These are phyloP conservation scores for Aspergillus alliaceus DNA, from an alignment of 2,329 filamentous ascomycete species.

Conservation along the genomic window DNA sequence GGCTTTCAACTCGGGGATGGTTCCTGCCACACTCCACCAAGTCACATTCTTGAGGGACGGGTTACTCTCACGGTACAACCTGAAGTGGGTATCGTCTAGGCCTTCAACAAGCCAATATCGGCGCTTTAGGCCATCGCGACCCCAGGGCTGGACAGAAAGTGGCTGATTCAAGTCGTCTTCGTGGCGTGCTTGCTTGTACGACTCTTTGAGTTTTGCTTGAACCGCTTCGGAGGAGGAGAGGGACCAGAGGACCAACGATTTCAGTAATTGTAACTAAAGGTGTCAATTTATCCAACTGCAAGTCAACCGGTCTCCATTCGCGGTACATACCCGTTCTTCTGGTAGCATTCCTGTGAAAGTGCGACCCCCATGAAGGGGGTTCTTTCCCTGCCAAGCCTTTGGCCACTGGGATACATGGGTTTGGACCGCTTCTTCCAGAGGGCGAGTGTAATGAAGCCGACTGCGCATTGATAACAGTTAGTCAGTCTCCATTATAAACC, in stretches of 20 bases:
- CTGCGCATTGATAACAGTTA: constrained; percentile 50
- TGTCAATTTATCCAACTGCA: constrained; percentile 11
- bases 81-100: constrained; percentile 88
- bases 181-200: constrained; percentile 84
- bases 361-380: constrained; percentile 75
- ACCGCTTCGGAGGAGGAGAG: constrained; percentile 84
- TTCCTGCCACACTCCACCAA: constrained; percentile 92
- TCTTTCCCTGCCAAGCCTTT: constrained; percentile 76
- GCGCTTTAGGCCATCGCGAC: constrained; percentile 82
- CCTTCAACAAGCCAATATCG: constrained; percentile 94
- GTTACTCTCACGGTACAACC: constrained; percentile 92
- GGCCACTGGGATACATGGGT: constrained; percentile 89
- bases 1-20: constrained; percentile 77
- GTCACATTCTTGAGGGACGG: constrained; percentile 72
- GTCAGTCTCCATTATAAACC: constrained; percentile 24
- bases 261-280: constrained; percentile 74
- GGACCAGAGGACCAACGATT: constrained; percentile 82
- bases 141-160: constrained; percentile 87
- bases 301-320: not conserved
- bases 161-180: constrained; percentile 79
- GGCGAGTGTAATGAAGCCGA: constrained; percentile 86
- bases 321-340: constrained; percentile 68
- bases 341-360: constrained; percentile 82
- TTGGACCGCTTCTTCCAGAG: constrained; percentile 87
- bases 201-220: constrained; percentile 77